Base-by-base conservation (phyloP, 768 basidiomycete species). In the Boletus bicolor region DNA sequence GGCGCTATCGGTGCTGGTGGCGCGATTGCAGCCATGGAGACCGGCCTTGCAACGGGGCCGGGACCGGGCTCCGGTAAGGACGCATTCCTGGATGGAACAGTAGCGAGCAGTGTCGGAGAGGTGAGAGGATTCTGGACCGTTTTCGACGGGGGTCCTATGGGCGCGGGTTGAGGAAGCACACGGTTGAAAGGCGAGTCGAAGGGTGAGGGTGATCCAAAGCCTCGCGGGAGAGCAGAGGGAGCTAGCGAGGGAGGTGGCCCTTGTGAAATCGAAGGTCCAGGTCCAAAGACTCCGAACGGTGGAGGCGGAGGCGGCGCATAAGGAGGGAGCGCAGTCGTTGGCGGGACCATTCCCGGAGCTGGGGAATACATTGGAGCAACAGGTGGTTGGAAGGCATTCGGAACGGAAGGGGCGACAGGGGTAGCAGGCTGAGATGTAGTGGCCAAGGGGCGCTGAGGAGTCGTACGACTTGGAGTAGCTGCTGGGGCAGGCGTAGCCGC, bases 1-100 rank as follows among this genome's bases (percentile, higher is more conserved):
- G 89, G 88, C 5, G 76, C 77, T 1, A 87, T 87, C 4, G 88
- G 87, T 15, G 84, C 82, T 34, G 80, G 77, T 6, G 85, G 73
- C 9, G 49, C 69, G 45, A 62, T 69, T 43, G 59, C 66, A 44
- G 52, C 47, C 17, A 64, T 71, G 28, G 62, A 1, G 10, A 72
- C 30, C 0, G 71, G 84, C 26, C 83, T 79, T 19, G 79, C 79
- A 57, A 86, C 84, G 12, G 83, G 84, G 21, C 87, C 84, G 26
- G 80, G 83, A 44, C 78, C 79, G 7, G 76, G 64, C 43, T 72
- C 72, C 44, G 72, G 70, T 64, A 62, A 65, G 68, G 80, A 82
- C 14, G 73, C 58, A 52, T 82, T 77, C 41, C 84, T 73, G 45
- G 77, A 75, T 44, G 78, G 68, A 36, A 79, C 81, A 39, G 81